Evolutionary conservation across 2,329 filamentous ascomycete species (phyloP).

Genomic region (Thelonectria blattea): DNA sequence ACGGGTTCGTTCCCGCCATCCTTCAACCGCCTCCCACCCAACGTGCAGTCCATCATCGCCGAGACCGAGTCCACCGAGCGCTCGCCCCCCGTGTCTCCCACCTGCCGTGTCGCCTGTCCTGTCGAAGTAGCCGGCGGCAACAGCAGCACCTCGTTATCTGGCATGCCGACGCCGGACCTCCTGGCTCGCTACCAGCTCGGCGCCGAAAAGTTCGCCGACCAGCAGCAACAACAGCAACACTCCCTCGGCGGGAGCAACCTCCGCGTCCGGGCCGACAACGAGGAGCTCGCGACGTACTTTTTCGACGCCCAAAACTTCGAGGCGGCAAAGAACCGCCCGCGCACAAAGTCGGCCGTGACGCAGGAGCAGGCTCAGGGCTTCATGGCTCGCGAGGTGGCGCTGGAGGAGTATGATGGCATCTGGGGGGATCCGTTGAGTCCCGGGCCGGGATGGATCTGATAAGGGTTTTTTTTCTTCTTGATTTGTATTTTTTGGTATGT

Average conservation of each 20-base stretch:
- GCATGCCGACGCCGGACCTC: slow-evolving; percentile 32
- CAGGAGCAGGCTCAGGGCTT: slow-evolving; percentile 23
- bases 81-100: slow-evolving; percentile 22
- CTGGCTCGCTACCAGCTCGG: slow-evolving; percentile 30
- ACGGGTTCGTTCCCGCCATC: neutral
- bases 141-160: slow-evolving; percentile 30
- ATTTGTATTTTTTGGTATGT: neutral
- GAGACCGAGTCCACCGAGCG: slow-evolving; percentile 21
- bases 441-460: slow-evolving; percentile 35
- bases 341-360: slow-evolving; percentile 6
- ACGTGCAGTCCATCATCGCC: neutral
- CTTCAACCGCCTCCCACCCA: slow-evolving; percentile 21
- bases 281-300: slow-evolving; percentile 38
- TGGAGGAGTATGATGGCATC: slow-evolving; percentile 29
- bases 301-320: slow-evolving; percentile 30
- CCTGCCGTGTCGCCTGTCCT: slow-evolving; percentile 14
- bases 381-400: slow-evolving; percentile 24
- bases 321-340: slow-evolving; percentile 10
- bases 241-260: neutral
- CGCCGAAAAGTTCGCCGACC: slow-evolving; percentile 7
- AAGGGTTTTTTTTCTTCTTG: neutral
- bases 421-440: slow-evolving; percentile 32
- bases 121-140: slow-evolving; percentile 13
- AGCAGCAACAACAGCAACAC: slow-evolving; percentile 4
- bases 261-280: slow-evolving; percentile 22